These are phyloP conservation scores for Eleusine coracana DNA, from an alignment of 176 grass and related monocot species.

Conservation along the genomic window DNA sequence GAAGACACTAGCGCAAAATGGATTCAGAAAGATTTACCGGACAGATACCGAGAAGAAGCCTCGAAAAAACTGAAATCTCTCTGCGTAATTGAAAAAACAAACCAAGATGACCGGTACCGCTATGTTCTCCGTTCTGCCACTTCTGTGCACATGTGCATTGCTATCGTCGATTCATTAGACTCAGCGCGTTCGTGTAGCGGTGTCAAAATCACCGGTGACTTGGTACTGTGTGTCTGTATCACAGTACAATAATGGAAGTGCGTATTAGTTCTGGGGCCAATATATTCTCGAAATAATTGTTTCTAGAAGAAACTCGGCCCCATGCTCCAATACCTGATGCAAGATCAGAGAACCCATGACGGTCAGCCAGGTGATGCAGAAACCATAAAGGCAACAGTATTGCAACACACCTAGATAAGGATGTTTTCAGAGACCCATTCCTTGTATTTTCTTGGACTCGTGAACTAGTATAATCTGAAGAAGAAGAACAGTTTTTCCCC, in stretches of 20 bases:
- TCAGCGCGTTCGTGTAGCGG: background rate
- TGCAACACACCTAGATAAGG: conserved; percentile 23
- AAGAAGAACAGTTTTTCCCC: background rate
- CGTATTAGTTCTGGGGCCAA: background rate
- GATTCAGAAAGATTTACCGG: background rate
- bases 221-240: too few species aligned
- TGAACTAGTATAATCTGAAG: background rate
- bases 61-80: too few species aligned
- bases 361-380: conserved; percentile 10
- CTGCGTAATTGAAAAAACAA: background rate
- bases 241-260: background rate
- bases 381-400: conserved; percentile 15
- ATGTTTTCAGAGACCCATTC: background rate
- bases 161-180: background rate
- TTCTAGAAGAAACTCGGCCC: background rate
- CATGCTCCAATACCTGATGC: background rate
- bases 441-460: background rate
- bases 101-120: background rate
- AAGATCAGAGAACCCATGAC: conserved; percentile 16
- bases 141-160: background rate
- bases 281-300: background rate
- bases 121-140: background rate
- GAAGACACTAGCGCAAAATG: background rate
- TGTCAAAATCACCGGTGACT: background rate
- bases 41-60: background rate